Evolutionary conservation across 2,329 filamentous ascomycete genomes (phyloP).

Genomic region (Aspergillus vadensis): DNA sequence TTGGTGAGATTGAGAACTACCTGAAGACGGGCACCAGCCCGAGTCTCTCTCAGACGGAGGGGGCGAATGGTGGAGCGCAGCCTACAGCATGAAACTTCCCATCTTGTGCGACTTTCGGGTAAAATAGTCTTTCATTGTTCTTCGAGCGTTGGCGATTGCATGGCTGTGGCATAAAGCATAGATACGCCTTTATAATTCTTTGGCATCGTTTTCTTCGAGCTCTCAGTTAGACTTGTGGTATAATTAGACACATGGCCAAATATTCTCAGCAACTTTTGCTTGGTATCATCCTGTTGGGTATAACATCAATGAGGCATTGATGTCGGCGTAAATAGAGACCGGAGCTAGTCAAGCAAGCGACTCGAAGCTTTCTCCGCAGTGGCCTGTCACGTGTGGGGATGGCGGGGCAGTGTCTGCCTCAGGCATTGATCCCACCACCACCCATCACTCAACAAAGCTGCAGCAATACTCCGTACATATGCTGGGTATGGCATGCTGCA

Average conservation of each 20-base stretch:
- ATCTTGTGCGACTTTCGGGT: not conserved
- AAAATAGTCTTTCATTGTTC: not conserved
- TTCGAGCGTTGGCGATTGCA: conserved; percentile 2
- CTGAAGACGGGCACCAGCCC: conserved; percentile 67
- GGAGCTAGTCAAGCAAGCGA: not conserved
- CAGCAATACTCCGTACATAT: not conserved
- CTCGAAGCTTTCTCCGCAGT: conserved; percentile 7
- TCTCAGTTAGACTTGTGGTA: not conserved
- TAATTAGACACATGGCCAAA: too few relatives aligned
- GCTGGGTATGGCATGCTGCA: not conserved
- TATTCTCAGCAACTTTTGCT: too few relatives aligned
- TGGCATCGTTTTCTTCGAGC: not conserved
- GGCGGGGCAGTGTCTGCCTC: conserved; percentile 17
- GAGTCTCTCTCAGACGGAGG: conserved; percentile 37
- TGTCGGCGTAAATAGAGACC: not conserved
- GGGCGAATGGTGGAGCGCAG: not conserved
- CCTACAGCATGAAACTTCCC: not conserved
- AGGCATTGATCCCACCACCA: not conserved
- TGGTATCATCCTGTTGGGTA: too few relatives aligned
- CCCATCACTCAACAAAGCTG: not conserved
- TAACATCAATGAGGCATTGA: too few relatives aligned
- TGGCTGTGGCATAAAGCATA: not conserved
- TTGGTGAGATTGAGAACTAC: conserved; percentile 87
- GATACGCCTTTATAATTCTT: conserved; percentile 2
- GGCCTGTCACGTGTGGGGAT: conserved; percentile 17